Evolutionary conservation across 2,329 filamentous ascomycete genomes (phyloP).

Genomic region (Aspergillus arachidicola): DNA sequence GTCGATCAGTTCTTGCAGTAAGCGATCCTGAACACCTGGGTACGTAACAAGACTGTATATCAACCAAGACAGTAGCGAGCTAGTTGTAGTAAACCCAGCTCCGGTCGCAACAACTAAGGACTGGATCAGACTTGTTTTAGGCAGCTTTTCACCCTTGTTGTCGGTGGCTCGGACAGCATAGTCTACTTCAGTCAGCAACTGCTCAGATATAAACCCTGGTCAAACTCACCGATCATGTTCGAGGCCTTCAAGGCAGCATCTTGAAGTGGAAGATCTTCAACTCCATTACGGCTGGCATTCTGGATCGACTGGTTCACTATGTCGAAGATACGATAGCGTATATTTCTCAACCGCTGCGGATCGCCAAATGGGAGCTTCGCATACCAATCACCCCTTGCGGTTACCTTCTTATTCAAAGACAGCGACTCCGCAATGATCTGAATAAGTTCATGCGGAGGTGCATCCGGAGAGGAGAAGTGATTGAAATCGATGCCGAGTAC

Average conservation of each 20-base stretch:
- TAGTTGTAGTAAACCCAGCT: constrained; percentile 64
- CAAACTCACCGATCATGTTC: constrained; percentile 40
- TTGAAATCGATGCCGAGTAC: constrained; percentile 48
- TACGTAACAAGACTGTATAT: constrained; percentile 58
- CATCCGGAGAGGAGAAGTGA: constrained; percentile 48
- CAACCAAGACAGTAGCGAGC: constrained; percentile 60
- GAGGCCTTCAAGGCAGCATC: constrained; percentile 49
- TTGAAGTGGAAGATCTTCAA: constrained; percentile 34
- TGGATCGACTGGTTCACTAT: constrained; percentile 28
- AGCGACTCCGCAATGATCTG: constrained; percentile 54
- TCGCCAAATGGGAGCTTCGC: constrained; percentile 60
- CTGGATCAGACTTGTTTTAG: constrained; percentile 42
- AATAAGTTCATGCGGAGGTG: constrained; percentile 57
- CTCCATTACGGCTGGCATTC: constrained; percentile 23
- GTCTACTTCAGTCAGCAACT: neutral
- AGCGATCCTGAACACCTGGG: constrained; percentile 56
- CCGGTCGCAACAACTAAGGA: constrained; percentile 55
- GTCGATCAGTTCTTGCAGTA: constrained; percentile 61
- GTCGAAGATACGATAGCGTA: constrained; percentile 17
- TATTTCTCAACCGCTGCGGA: constrained; percentile 44
- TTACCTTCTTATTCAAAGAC: constrained; percentile 61
- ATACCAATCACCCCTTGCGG: constrained; percentile 60
- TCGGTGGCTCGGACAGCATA: constrained; percentile 54
- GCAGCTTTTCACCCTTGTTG: constrained; percentile 56
- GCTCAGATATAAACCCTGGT: neutral